These are phyloP conservation scores for Pseudomassariella vexata DNA, from an alignment of 2,329 filamentous ascomycete genomes.

Conservation along the genomic window DNA sequence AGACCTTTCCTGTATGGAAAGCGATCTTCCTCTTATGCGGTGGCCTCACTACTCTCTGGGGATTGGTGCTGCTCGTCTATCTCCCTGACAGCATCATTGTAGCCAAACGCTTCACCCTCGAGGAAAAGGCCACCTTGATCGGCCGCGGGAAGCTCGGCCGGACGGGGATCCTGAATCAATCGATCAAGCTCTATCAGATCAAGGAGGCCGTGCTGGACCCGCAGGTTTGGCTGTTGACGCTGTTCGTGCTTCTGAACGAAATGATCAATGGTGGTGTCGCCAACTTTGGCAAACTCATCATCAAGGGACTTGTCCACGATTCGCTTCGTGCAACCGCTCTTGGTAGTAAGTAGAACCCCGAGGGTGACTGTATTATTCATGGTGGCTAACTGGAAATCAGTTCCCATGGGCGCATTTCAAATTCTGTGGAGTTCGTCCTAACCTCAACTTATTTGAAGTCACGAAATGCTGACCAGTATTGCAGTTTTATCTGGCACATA, in stretches of 20 bases:
- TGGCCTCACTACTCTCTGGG: constrained; percentile 35
- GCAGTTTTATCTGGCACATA: constrained; percentile 47
- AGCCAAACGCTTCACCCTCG: constrained; percentile 32
- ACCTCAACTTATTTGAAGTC: too few relatives aligned
- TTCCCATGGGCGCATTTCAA: constrained; percentile 49
- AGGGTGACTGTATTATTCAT: too few relatives aligned
- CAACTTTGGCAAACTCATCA: constrained; percentile 50
- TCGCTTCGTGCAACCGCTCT: constrained; percentile 41
- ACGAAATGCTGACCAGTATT: too few relatives aligned
- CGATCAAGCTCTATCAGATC: constrained; percentile 41
- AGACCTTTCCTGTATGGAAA: constrained; percentile 35
- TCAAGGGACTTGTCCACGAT: constrained; percentile 40
- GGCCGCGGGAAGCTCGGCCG: constrained; percentile 28
- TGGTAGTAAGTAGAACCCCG: too few relatives aligned
- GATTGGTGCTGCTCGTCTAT: constrained; percentile 29
- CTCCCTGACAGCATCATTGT: constrained; percentile 37
- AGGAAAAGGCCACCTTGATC: constrained; percentile 37
- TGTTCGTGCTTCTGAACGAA: constrained; percentile 46
- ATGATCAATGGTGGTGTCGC: constrained; percentile 46
- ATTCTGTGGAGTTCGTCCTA: too few relatives aligned
- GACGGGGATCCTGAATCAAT: constrained; percentile 40
- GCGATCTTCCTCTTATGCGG: constrained; percentile 39
- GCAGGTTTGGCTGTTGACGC: constrained; percentile 37
- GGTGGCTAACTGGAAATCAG: too few relatives aligned
- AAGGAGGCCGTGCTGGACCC: constrained; percentile 38